Conservation (phyloP, 805 yeast genomes). For the Metschnikowia kunwiensis region DNA sequence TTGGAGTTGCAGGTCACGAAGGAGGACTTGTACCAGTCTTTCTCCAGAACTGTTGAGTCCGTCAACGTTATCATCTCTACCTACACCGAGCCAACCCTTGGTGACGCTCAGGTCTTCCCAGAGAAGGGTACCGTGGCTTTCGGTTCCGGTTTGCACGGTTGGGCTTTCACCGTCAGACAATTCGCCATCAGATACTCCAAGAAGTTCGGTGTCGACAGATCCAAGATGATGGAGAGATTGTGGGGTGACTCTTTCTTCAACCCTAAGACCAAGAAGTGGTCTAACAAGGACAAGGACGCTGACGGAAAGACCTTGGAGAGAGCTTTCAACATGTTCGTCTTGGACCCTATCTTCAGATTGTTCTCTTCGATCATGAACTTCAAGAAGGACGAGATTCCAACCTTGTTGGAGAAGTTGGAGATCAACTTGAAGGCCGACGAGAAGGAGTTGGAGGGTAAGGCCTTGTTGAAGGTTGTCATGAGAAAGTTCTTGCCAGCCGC, state of each 20-base stretch:
- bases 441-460: conserved; percentile 98
- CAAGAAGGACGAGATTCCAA: conserved; percentile 96
- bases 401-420: conserved; percentile 89
- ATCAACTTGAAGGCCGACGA: conserved; percentile 92
- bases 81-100: conserved; percentile 83
- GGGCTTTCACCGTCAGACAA: conserved; percentile 99
- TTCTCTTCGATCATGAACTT: conserved; percentile 97
- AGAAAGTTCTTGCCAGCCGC: conserved; percentile 99
- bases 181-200: conserved; percentile 96
- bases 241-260: conserved; percentile 99
- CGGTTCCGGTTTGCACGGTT: conserved; percentile 99
- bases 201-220: conserved; percentile 98
- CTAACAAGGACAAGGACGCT: conserved; percentile 93
- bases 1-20: conserved; percentile 97
- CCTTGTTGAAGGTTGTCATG: conserved; percentile 96
- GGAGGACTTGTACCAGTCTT: conserved; percentile 98
- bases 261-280: conserved; percentile 99
- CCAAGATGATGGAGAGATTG: conserved; percentile 97
- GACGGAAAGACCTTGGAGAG: conserved; percentile 94
- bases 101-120: conserved; percentile 99
- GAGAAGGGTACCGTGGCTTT: conserved; percentile 98
- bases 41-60: conserved; percentile 98
- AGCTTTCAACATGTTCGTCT: conserved; percentile 98
- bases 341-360: conserved; percentile 98
- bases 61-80: conserved; percentile 98